Conservation (phyloP, 2,329 filamentous ascomycete species). For the Monilinia aucupariae region DNA sequence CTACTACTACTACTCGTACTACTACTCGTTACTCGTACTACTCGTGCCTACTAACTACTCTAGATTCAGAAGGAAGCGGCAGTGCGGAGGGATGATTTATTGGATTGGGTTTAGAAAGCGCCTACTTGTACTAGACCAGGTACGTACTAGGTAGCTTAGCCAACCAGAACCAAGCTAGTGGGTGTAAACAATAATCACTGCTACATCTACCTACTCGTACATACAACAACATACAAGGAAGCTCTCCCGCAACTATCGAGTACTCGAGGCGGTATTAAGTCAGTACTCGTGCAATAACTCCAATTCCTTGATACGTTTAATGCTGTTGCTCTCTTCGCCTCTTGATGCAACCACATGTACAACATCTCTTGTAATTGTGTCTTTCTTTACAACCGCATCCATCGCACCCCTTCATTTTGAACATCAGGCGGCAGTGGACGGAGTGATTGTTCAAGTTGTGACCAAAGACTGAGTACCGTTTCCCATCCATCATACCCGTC, state of each 20-base stretch:
- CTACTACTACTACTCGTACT: no score
- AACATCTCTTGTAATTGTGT: not conserved
- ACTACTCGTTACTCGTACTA: no score
- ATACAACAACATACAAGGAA: not conserved
- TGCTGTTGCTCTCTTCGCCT: conserved; percentile 1
- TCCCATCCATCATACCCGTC: not conserved
- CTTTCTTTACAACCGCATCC: not conserved
- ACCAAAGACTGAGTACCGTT: not conserved
- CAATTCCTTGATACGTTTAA: no score
- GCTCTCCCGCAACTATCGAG: not conserved
- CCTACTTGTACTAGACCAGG: not conserved
- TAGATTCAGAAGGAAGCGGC: not conserved
- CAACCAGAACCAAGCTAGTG: not conserved
- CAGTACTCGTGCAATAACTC: no score
- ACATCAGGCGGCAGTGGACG: not conserved
- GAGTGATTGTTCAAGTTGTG: not conserved
- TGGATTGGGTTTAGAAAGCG: no score
- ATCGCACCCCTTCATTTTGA: not conserved
- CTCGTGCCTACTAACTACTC: no score
- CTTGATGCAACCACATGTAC: not conserved
- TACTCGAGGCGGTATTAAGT: no score
- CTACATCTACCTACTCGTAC: not conserved
- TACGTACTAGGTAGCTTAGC: conserved; percentile 7
- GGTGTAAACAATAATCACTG: conserved; percentile 6
- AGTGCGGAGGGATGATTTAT: no score